These are phyloP conservation scores for Diaporthe vexans DNA, from an alignment of 2,329 filamentous ascomycete genomes.

Conservation along the genomic window DNA sequence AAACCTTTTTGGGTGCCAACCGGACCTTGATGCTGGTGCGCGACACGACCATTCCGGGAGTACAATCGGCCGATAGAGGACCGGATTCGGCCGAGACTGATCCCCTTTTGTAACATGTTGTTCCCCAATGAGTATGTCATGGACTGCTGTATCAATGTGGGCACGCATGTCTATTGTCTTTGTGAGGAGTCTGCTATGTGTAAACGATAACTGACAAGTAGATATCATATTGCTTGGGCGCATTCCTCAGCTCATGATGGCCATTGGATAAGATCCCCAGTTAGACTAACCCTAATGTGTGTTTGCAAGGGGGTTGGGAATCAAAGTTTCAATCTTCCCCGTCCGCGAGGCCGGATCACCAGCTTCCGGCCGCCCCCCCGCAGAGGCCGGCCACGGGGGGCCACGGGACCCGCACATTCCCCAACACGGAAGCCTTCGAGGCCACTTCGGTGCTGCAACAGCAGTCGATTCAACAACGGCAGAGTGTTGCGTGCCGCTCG, in stretches of 20 bases:
- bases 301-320: neutral
- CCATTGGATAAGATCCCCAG: neutral
- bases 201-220: neutral
- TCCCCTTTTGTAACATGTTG: neutral
- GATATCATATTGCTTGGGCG: neutral
- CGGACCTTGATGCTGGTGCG: neutral
- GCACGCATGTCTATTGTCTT: neutral
- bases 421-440: constrained; percentile 1
- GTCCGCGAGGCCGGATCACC: constrained; percentile 33
- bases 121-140: neutral
- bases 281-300: neutral
- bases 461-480: constrained; percentile 6
- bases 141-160: too few species aligned
- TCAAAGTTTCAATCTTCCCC: constrained; percentile 5
- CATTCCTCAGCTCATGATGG: neutral
- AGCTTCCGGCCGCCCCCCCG: constrained; percentile 37
- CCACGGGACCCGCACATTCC: constrained; percentile 20
- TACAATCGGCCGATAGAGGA: neutral
- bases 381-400: constrained; percentile 11
- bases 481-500: neutral
- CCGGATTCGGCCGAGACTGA: neutral
- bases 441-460: neutral
- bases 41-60: neutral
- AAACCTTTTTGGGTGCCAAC: constrained; percentile 12
- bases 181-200: neutral